Evolutionary conservation across 2,329 filamentous ascomycete genomes (phyloP), one percentile per base, ranked within the genome.

Genomic region (Talaromyces verruculosus): DNA sequence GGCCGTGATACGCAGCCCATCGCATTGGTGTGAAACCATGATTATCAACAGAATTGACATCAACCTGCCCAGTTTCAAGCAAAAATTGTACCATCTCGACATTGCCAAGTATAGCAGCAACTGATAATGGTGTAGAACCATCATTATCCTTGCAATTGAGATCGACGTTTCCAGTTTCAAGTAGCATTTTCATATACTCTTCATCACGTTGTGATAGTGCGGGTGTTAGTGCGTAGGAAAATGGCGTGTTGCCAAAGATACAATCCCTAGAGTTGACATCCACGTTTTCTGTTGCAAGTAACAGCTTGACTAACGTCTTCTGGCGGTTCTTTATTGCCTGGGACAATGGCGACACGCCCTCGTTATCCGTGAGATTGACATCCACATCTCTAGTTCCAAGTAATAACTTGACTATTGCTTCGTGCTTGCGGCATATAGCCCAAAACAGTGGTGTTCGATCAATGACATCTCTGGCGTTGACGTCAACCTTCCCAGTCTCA

Each of bases 401-500:
- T 22, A 47, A 47, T 22, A 47, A 22, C 43, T 22, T 47, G n/a
- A 47, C 43, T 47, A 47, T 47, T 47, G 43, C 43, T 22, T 47
- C 43, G 19, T 47, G 43, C 10, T 22, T 22, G n/a, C 19, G n/a
- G 19, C 19, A 47, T 47, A 47, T 22, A 47, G 43, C 43, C 43
- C 43, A 47, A 22, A 47, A 47, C 3, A 47, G 43, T 47, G 43
- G 19, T 22, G 43, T 47, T 47, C 43, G 43, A 43, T 47, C 43
- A 22, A 47, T 22, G 43, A 25, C 10, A 47, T 47, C 43, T 22
- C 19, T 47, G 19, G 43, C 19, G 43, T 47, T 47, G n/a, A 47
- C 8, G 8, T 39, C 61, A 25, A 37, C 39, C 22, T 28, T 17
- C 61, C 15, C 67, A 65, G 66, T 69, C 68, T 39, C 65, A 61